These are phyloP conservation scores for Pleurotus eryngii DNA, from an alignment of 768 basidiomycete genomes.

Conservation along the genomic window DNA sequence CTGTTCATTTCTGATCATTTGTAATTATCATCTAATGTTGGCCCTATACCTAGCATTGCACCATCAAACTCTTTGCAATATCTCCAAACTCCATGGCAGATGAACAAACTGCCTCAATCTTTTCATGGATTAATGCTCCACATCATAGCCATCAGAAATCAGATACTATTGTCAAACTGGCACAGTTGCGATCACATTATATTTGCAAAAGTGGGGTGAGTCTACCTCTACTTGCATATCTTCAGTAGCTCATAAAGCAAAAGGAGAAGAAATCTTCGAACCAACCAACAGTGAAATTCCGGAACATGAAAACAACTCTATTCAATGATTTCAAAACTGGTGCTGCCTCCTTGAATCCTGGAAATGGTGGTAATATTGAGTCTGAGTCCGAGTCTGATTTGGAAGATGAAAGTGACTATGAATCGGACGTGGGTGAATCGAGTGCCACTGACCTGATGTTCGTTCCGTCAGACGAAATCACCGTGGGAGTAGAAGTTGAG, in stretches of 20 bases:
- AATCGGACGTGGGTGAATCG: not conserved
- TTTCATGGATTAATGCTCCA: constrained; percentile 30
- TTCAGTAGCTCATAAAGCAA: too few species aligned
- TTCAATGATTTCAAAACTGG: not conserved
- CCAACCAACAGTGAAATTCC: too few species aligned
- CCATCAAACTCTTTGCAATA: constrained; percentile 28
- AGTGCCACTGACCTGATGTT: too few species aligned
- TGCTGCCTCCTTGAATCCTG: not conserved
- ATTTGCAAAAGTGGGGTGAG: not conserved
- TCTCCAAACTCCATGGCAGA: constrained; percentile 36
- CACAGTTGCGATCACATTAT: constrained; percentile 5
- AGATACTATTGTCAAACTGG: constrained; percentile 12
- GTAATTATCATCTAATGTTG: not conserved
- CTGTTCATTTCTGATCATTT: constrained; percentile 9
- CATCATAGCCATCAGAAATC: constrained; percentile 24
- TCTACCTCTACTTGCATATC: too few species aligned
- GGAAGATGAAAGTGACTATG: not conserved
- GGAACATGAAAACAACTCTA: too few species aligned
- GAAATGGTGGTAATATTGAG: not conserved
- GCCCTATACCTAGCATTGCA: constrained; percentile 21
- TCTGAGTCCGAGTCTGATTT: too few species aligned
- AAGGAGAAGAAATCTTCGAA: not conserved
- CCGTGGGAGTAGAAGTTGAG: too few species aligned
- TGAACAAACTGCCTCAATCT: constrained; percentile 30
- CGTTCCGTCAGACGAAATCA: too few species aligned